These are phyloP conservation scores for Cucumis hystrix DNA, from an alignment of 306 rosid genomes.

Conservation along the genomic window DNA sequence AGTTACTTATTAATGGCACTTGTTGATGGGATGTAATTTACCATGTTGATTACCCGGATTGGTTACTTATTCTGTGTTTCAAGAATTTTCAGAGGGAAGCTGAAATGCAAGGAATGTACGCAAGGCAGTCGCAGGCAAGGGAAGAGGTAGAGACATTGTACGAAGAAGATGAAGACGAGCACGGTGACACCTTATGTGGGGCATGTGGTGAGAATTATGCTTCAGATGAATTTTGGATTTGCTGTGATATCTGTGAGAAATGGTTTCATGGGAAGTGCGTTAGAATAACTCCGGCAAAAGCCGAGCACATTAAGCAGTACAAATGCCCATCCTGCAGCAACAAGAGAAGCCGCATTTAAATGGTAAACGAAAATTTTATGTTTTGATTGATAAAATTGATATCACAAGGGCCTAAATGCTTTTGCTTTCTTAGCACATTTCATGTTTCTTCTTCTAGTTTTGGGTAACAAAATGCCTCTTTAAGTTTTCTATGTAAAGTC, in stretches of 20 bases:
- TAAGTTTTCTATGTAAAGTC: not conserved
- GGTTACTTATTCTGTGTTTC: not conserved
- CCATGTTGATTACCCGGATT: not conserved
- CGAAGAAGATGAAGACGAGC: constrained; percentile 75
- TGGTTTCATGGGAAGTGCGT: constrained; percentile 97
- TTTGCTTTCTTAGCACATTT: not conserved
- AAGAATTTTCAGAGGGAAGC: constrained; percentile 30
- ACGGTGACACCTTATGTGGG: constrained; percentile 80
- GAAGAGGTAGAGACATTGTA: constrained; percentile 44
- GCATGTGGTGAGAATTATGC: constrained; percentile 82
- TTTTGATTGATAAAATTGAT: not conserved
- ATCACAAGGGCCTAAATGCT: not conserved
- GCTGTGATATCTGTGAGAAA: constrained; percentile 81
- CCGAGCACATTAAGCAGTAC: constrained; percentile 87
- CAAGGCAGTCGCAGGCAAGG: not conserved
- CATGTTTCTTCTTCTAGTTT: not conserved
- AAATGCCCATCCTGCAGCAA: constrained; percentile 95
- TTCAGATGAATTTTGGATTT: constrained; percentile 87
- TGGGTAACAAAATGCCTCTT: not conserved
- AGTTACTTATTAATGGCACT: not conserved
- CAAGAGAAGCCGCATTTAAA: constrained; percentile 45
- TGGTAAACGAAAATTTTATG: not conserved
- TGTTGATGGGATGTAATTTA: not conserved
- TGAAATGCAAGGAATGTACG: not conserved
- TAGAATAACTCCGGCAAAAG: constrained; percentile 88